These are phyloP conservation scores for Paradendryphiella salina DNA, from an alignment of 2,329 filamentous ascomycete genomes.

Conservation along the genomic window DNA sequence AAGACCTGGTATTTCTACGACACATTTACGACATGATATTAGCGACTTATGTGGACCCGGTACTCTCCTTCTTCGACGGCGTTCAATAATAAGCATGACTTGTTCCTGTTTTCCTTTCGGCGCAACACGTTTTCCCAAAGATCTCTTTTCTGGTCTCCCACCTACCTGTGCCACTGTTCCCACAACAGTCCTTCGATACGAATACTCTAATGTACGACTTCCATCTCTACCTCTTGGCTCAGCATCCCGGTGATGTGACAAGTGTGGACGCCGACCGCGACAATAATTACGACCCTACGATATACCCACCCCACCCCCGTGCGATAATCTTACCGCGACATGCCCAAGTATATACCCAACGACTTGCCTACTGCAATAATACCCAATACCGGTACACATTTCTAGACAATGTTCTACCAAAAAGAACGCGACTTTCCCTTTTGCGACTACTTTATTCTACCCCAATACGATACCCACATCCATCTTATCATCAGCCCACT, in stretches of 20 bases:
- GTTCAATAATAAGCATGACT: constrained; percentile 8
- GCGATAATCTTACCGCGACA: constrained; percentile 18
- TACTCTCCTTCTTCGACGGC: constrained; percentile 10
- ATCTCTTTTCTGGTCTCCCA: constrained; percentile 18
- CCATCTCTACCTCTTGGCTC: constrained; percentile 22
- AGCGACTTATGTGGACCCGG: constrained; percentile 8
- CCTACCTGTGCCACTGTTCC: constrained; percentile 15
- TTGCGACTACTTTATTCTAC: constrained; percentile 4
- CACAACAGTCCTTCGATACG: constrained; percentile 16
- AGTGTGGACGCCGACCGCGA: constrained; percentile 17
- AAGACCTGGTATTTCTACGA: constrained; percentile 6
- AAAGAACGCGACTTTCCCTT: constrained; percentile 4
- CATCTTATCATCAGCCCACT: constrained; percentile 11
- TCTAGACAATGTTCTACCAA: constrained; percentile 20
- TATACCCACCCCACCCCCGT: constrained; percentile 5
- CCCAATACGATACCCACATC: constrained; percentile 9
- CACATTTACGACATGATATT: constrained; percentile 1
- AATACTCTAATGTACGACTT: constrained; percentile 35
- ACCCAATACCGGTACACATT: constrained; percentile 20
- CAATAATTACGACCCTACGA: constrained; percentile 8
- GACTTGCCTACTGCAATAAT: constrained; percentile 19
- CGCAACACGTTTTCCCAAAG: constrained; percentile 12
- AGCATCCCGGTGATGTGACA: constrained; percentile 31
- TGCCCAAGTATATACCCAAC: constrained; percentile 4
- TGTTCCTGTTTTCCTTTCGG: constrained; percentile 13